Evolutionary conservation across 768 basidiomycete genomes (phyloP), one percentile per base, ranked within the genome.

Genomic region (Auriculariales sp.): DNA sequence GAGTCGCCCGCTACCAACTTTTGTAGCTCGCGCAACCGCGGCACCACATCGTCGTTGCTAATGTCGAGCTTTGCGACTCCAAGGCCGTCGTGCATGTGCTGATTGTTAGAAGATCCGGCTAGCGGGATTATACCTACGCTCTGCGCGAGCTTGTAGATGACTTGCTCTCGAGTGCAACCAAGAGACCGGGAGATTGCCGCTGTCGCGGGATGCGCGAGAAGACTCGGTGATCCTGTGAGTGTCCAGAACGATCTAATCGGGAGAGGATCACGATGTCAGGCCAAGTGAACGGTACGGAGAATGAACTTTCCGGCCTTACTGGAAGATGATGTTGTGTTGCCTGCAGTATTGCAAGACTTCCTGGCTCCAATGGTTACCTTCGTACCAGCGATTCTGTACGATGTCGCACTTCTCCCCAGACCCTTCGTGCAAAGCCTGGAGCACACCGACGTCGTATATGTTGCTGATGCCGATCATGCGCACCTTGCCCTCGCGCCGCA

Each of bases 361-460:
- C 48, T 65, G 66, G 58, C 89, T 85, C 82, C 84, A 91, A 3
- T 64, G 68, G 52, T 89, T 91, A 4, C 77, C 79, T 60, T 87
- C 79, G 56, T 79, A 83, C 87, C 88, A 93, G 46, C 88, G 68
- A 61, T 88, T 86, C 61, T 89, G 88, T 14, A 91, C 83, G 28
- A 88, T 75, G 50, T 84, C 73, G 3, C 84, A 74, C 44, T 59
- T 59, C 28, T 62, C 44, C 52, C 74, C 71, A 49, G 78, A 67
- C 55, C 72, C 66, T 15, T 70, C 65, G 31, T 69, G 70, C 36
- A 88, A 62, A 14, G 71, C 70, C 27, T 67, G 62, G 12, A 92
- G 71, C 11, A 77, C 52, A 3, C 58, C 57, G 2, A 78, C 70
- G 52, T 86, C 80, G 56, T 90, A 87, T 3, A 77, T 70, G 59